Evolutionary conservation across 2,329 filamentous ascomycete species (phyloP).

Genomic region (Balansia obtecta): DNA sequence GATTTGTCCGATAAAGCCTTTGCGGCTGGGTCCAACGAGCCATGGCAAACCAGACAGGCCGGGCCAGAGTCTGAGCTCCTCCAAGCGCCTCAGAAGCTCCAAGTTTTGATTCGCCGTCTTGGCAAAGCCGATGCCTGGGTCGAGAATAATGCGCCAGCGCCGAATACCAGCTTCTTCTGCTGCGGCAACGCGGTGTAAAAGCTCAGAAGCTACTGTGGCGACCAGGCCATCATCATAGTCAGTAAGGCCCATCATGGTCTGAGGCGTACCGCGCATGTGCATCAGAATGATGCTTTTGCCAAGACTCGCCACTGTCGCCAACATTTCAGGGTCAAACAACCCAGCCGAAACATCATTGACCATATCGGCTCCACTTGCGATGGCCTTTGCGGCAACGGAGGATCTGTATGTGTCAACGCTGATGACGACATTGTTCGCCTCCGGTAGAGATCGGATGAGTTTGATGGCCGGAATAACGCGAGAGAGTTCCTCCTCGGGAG

Average conservation of each 20-base stretch:
- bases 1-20: slow-evolving; percentile 74
- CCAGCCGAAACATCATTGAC: slow-evolving; percentile 93
- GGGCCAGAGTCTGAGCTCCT: slow-evolving; percentile 50
- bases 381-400: slow-evolving; percentile 62
- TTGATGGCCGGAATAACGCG: slow-evolving; percentile 72
- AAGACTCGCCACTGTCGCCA: slow-evolving; percentile 63
- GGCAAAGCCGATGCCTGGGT: slow-evolving; percentile 89
- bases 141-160: slow-evolving; percentile 88
- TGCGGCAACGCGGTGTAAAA: slow-evolving; percentile 55
- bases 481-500: slow-evolving; percentile 58
- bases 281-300: slow-evolving; percentile 73
- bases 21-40: slow-evolving; percentile 81
- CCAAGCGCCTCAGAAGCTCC: slow-evolving; percentile 57
- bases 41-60: slow-evolving; percentile 64
- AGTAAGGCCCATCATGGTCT: slow-evolving; percentile 62
- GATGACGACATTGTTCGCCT: slow-evolving; percentile 53
- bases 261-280: slow-evolving; percentile 86
- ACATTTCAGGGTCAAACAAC: slow-evolving; percentile 65
- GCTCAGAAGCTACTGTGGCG: slow-evolving; percentile 51
- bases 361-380: slow-evolving; percentile 73
- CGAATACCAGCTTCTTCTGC: slow-evolving; percentile 73
- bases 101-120: slow-evolving; percentile 75
- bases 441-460: slow-evolving; percentile 55
- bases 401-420: slow-evolving; percentile 92
- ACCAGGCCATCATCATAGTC: slow-evolving; percentile 60